These are phyloP conservation scores for Phoma sp. DNA, from an alignment of 2,329 filamentous ascomycete species.

Conservation along the genomic window DNA sequence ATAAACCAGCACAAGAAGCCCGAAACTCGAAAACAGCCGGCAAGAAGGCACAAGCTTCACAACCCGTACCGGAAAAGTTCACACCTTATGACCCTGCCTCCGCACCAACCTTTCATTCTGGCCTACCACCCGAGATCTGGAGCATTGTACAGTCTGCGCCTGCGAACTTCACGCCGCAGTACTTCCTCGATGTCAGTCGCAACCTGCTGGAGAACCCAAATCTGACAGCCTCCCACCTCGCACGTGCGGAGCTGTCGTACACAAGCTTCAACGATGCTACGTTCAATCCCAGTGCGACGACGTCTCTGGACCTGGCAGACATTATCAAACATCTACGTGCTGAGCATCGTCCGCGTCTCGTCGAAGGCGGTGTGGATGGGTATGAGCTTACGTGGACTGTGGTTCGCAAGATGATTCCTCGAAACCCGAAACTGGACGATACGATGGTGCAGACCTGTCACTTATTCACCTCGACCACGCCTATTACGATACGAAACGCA, in stretches of 20 bases:
- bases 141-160: constrained; percentile 46
- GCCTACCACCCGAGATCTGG: constrained; percentile 46
- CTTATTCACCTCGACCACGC: constrained; percentile 59
- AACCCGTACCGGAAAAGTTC: constrained; percentile 31
- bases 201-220: constrained; percentile 82
- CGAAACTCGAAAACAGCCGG: background rate
- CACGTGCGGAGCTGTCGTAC: constrained; percentile 76
- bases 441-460: constrained; percentile 83
- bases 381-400: constrained; percentile 66
- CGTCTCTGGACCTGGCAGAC: constrained; percentile 47
- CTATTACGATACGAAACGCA: constrained; percentile 16
- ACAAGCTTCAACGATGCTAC: constrained; percentile 54
- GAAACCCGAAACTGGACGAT: constrained; percentile 78
- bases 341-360: constrained; percentile 45
- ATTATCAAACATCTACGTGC: constrained; percentile 57
- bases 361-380: constrained; percentile 36
- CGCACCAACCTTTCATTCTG: constrained; percentile 28
- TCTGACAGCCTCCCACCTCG: constrained; percentile 77
- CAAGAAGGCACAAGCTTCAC: background rate
- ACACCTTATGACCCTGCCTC: constrained; percentile 42
- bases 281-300: constrained; percentile 39
- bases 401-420: constrained; percentile 78
- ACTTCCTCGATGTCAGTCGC: constrained; percentile 72
- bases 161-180: constrained; percentile 68
- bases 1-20: background rate